Percentiles rank a stretch among this genome's conserved stretches.
These are phyloP conservation scores for Bipolaris cookei DNA, from an alignment of 2,329 filamentous ascomycete species.

Conservation along the genomic window DNA sequence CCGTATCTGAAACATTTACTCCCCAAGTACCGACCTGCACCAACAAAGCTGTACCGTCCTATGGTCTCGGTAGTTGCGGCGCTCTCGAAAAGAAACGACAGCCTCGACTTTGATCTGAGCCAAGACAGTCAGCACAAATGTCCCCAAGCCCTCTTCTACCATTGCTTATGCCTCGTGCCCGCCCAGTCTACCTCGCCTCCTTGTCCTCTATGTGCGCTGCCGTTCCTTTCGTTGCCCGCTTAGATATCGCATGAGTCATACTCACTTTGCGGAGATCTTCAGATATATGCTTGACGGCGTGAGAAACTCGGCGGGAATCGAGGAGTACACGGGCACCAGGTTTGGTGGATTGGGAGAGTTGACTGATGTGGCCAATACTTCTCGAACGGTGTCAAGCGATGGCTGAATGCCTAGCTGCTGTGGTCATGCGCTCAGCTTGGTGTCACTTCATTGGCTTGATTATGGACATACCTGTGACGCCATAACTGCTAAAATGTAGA, in stretches of 20 bases:
- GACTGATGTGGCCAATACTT: constrained; percentile 61
- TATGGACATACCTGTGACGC: constrained; percentile 33
- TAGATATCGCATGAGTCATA: constrained; percentile 42
- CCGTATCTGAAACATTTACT: background rate
- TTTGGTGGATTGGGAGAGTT: constrained; percentile 69
- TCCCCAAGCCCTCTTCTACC: background rate
- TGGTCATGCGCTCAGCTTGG: constrained; percentile 41
- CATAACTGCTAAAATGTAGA: constrained; percentile 21
- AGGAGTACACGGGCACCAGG: constrained; percentile 80
- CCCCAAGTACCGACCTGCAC: constrained; percentile 65
- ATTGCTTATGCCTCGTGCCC: background rate
- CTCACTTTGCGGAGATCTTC: constrained; percentile 79
- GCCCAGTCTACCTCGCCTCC: background rate
- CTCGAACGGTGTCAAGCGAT: constrained; percentile 65
- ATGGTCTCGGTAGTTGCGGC: constrained; percentile 90
- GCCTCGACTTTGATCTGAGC: constrained; percentile 66
- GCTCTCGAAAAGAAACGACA: constrained; percentile 95
- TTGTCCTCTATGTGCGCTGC: background rate
- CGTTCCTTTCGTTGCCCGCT: background rate
- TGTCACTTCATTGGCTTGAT: constrained; percentile 9
- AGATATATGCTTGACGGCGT: constrained; percentile 96
- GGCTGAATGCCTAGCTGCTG: constrained; percentile 60
- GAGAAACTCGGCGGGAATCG: constrained; percentile 88
- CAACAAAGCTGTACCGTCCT: constrained; percentile 93
- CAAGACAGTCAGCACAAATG: constrained; percentile 17